These are phyloP conservation scores for Ascosphaera acerosa DNA, from an alignment of 2,329 filamentous ascomycete species.

Conservation along the genomic window DNA sequence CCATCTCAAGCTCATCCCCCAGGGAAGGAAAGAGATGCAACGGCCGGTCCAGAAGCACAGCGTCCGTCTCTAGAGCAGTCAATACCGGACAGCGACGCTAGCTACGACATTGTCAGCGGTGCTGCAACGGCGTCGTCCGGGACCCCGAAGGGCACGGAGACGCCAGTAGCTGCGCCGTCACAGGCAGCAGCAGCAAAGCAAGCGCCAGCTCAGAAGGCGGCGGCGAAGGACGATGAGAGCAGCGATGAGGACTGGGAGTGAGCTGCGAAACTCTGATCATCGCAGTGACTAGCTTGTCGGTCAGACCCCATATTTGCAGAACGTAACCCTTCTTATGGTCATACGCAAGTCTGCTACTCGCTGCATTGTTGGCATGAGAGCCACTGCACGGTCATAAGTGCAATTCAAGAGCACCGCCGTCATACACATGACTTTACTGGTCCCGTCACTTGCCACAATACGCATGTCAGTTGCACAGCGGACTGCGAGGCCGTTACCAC, in stretches of 20 bases:
- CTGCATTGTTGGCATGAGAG: too few species aligned
- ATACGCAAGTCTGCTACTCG: too few species aligned
- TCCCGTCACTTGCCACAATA: too few species aligned
- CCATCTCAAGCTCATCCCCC: not conserved
- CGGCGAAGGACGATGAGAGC: slow-evolving; percentile 32
- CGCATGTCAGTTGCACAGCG: too few species aligned
- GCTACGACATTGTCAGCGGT: slow-evolving; percentile 81
- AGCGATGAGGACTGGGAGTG: slow-evolving; percentile 61
- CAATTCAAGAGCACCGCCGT: too few species aligned
- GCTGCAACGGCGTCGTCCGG: slow-evolving; percentile 52
- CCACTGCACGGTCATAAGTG: too few species aligned
- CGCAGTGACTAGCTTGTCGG: not conserved
- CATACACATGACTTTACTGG: too few species aligned
- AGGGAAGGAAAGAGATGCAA: not conserved
- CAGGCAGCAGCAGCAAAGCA: slow-evolving; percentile 23
- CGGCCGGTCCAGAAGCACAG: slow-evolving; percentile 11
- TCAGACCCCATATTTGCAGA: not conserved
- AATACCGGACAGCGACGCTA: slow-evolving; percentile 77
- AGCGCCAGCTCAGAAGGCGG: slow-evolving; percentile 5
- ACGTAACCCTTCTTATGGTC: not conserved
- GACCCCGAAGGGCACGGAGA: slow-evolving; percentile 30
- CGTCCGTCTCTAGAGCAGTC: slow-evolving; percentile 65
- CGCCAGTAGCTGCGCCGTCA: slow-evolving; percentile 23
- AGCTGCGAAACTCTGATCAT: slow-evolving; percentile 4
- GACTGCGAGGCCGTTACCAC: too few species aligned